phyloP scores from a whole-genome alignment of 148 eudicot genomes.

The Simmondsia chinensis region DNA sequence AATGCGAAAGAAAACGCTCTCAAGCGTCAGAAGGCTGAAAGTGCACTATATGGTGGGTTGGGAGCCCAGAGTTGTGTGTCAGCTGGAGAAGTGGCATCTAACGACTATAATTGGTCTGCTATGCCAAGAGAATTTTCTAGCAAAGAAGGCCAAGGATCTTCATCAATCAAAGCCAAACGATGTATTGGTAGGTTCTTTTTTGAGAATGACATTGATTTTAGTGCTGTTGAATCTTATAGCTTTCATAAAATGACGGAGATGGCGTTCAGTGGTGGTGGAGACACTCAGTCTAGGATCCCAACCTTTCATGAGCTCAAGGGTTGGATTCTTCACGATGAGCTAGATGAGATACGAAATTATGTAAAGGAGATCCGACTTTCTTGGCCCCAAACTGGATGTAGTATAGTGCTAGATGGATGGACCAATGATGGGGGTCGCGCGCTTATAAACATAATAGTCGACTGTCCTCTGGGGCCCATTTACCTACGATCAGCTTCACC shows the following conservation, averaged over 20 bases:
- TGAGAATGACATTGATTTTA: slow-evolving; percentile 39
- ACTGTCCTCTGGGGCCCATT: slow-evolving; percentile 54
- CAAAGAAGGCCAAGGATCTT: slow-evolving; percentile 11
- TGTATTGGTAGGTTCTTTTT: slow-evolving; percentile 48
- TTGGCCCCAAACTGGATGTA: slow-evolving; percentile 65
- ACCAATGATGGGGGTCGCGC: slow-evolving; percentile 32
- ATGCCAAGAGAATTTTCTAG: slow-evolving; percentile 5
- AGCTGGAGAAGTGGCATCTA: background rate
- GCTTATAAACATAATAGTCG: slow-evolving; percentile 43
- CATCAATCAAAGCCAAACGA: slow-evolving; percentile 14
- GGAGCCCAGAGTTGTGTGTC: slow-evolving; percentile 7
- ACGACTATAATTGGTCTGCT: slow-evolving; percentile 1
- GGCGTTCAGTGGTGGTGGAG: slow-evolving; percentile 7
- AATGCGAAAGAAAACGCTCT: slow-evolving; percentile 5
- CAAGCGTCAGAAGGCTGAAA: slow-evolving; percentile 3
- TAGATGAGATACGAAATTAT: slow-evolving; percentile 33
- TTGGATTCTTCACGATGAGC: slow-evolving; percentile 38
- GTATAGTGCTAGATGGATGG: slow-evolving; percentile 76
- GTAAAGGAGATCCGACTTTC: slow-evolving; percentile 33
- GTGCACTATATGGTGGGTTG: slow-evolving; percentile 1
- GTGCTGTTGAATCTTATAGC: slow-evolving; percentile 28
- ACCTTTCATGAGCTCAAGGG: slow-evolving; percentile 40
- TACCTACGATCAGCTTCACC: slow-evolving; percentile 49
- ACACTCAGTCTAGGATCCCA: slow-evolving; percentile 22
- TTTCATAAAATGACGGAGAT: slow-evolving; percentile 35